phyloP scores from a whole-genome alignment of 129 eudicot species.

The Tagetes patula region DNA sequence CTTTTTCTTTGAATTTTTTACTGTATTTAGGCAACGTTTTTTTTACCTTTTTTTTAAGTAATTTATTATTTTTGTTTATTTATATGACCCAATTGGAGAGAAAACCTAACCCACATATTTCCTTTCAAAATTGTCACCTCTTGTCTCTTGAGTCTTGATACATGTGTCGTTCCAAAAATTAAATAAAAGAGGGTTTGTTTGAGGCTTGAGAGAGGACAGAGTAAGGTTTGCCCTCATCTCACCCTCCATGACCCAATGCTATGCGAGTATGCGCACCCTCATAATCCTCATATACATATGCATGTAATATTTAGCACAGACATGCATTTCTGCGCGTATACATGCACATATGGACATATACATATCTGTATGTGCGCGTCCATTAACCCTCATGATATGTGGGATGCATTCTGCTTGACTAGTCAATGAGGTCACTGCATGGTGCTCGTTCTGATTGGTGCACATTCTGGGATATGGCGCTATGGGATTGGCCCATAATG shows the following conservation, averaged over 20 bases:
- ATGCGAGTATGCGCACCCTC: too few species aligned
- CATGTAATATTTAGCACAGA: background rate
- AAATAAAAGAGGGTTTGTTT: too few species aligned
- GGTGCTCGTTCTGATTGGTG: background rate
- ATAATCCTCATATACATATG: background rate
- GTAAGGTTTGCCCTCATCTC: too few species aligned
- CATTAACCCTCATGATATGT: background rate
- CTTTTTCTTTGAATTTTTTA: background rate
- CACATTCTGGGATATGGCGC: background rate
- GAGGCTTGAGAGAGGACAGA: too few species aligned
- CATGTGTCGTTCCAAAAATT: background rate
- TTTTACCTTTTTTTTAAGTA: background rate
- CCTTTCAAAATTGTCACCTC: background rate
- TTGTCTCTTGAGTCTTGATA: background rate
- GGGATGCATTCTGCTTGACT: conserved; percentile 4
- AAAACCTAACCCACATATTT: conserved; percentile 1
- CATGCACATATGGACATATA: background rate
- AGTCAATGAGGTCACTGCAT: background rate
- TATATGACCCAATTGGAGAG: background rate
- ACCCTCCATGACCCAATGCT: too few species aligned
- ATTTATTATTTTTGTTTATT: background rate
- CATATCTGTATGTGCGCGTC: background rate
- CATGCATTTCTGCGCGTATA: background rate
- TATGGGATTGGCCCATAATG: background rate
- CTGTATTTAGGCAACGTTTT: background rate